Evolutionary conservation across 345 rosid genomes (phyloP).

Genomic region (Lenwebbia sp.): DNA sequence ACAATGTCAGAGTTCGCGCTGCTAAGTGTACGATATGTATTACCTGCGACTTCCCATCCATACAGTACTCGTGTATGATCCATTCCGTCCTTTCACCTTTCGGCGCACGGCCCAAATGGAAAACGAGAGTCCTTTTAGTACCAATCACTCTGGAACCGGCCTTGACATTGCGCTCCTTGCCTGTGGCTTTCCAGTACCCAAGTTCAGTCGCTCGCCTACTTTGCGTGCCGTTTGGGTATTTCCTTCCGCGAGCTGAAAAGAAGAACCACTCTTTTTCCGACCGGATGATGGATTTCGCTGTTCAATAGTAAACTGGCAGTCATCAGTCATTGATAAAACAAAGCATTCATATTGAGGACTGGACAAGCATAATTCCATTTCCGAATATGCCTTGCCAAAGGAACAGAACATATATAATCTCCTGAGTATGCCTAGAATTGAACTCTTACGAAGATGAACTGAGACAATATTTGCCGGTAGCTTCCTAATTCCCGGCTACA

Average conservation of each 20-base stretch:
- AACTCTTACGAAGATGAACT: neutral
- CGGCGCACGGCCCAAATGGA: slow-evolving; percentile 86
- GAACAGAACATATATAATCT: neutral
- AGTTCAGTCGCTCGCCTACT: slow-evolving; percentile 66
- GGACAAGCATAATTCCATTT: neutral
- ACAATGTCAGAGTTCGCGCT: neutral
- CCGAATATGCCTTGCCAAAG: neutral
- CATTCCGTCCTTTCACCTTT: slow-evolving; percentile 90
- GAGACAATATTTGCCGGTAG: neutral
- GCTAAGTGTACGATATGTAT: neutral
- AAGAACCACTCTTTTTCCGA: slow-evolving; percentile 91
- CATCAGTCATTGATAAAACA: neutral
- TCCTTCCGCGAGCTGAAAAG: slow-evolving; percentile 79
- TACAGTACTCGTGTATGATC: slow-evolving; percentile 88
- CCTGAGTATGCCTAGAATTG: neutral
- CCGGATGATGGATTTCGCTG: slow-evolving; percentile 52
- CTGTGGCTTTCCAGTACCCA: slow-evolving; percentile 96
- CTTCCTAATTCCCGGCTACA: neutral
- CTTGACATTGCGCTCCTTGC: slow-evolving; percentile 73
- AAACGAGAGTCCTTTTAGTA: slow-evolving; percentile 84
- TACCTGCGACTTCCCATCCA: slow-evolving; percentile 57
- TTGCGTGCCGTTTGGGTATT: slow-evolving; percentile 78
- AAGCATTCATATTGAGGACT: neutral
- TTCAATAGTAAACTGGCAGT: neutral
- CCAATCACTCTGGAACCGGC: slow-evolving; percentile 50